Conservation (phyloP, 108 stramenopile genomes). For the Cylindrotheca closterium region DNA sequence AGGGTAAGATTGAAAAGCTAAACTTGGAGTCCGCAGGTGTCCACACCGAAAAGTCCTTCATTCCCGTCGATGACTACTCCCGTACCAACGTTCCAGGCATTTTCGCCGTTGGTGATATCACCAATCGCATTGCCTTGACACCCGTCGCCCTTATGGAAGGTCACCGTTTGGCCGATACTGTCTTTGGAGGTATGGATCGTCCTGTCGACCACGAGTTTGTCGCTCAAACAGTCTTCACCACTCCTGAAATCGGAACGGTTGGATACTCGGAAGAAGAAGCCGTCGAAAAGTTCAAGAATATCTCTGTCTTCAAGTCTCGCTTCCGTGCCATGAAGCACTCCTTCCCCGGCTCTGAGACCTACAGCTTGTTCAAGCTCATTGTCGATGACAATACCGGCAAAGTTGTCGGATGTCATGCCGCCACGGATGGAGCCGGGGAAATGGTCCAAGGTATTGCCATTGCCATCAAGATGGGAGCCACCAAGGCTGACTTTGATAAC, state of each 20-base stretch:
- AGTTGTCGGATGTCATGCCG: constrained; percentile 92
- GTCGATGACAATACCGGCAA: constrained; percentile 83
- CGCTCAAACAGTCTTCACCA: constrained; percentile 91
- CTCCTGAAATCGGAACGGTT: constrained; percentile 85
- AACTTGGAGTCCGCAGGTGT: constrained; percentile 71
- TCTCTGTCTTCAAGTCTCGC: constrained; percentile 87
- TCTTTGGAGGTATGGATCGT: constrained; percentile 62
- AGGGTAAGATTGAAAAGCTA: constrained; percentile 60
- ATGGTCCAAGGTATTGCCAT: constrained; percentile 92
- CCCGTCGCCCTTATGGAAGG: constrained; percentile 95
- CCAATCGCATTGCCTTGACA: constrained; percentile 84
- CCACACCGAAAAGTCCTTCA: constrained; percentile 27
- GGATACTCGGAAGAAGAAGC: constrained; percentile 90
- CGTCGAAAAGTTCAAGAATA: constrained; percentile 81
- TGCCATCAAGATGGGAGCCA: constrained; percentile 92
- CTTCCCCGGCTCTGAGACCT: constrained; percentile 91
- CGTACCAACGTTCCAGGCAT: constrained; percentile 79
- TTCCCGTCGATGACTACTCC: constrained; percentile 85
- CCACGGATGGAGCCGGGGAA: constrained; percentile 95
- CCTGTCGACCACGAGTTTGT: constrained; percentile 78
- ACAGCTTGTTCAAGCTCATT: constrained; percentile 75
- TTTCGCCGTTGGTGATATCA: constrained; percentile 93
- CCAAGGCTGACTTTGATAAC: constrained; percentile 96
- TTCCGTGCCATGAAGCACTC: constrained; percentile 93
- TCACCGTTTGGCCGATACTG: constrained; percentile 83